phyloP scores from a whole-genome alignment of 1,284 basidiomycete species.

The Takashimella koratensis region DNA sequence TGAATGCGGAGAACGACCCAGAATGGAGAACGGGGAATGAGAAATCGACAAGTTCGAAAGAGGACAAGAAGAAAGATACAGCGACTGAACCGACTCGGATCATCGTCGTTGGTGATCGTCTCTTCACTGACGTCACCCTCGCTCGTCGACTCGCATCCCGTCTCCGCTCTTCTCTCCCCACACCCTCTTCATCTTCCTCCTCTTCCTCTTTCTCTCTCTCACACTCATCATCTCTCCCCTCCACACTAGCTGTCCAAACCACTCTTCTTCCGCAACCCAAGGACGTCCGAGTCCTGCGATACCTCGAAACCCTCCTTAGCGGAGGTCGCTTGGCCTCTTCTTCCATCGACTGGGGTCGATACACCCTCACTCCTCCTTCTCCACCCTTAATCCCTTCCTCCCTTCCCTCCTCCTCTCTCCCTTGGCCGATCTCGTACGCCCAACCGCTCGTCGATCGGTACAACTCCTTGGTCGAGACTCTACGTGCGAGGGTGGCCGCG shows the following conservation, averaged over 20 bases:
- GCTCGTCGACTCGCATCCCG: constrained; percentile 60
- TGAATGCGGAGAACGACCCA: constrained; percentile 6
- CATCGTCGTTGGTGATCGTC: constrained; percentile 80
- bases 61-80: not conserved
- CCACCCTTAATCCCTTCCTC: not conserved
- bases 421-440: not conserved
- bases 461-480: not conserved
- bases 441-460: not conserved
- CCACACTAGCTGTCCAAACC: constrained; percentile 41
- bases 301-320: constrained; percentile 37
- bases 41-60: constrained; percentile 1
- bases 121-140: constrained; percentile 86
- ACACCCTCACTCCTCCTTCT: constrained; percentile 13
- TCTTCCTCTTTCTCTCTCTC: constrained; percentile 5
- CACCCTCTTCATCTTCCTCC: constrained; percentile 6
- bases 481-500: not conserved
- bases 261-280: constrained; percentile 37
- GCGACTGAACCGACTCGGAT: constrained; percentile 54
- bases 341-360: constrained; percentile 17
- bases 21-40: constrained; percentile 2
- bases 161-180: constrained; percentile 15
- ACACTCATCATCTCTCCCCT: constrained; percentile 17
- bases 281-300: constrained; percentile 42
- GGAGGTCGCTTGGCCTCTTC: constrained; percentile 11
- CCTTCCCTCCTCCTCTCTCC: not conserved